Conservation (phyloP, 352 stramenopile species). For the Phytophthora pistaciae region DNA sequence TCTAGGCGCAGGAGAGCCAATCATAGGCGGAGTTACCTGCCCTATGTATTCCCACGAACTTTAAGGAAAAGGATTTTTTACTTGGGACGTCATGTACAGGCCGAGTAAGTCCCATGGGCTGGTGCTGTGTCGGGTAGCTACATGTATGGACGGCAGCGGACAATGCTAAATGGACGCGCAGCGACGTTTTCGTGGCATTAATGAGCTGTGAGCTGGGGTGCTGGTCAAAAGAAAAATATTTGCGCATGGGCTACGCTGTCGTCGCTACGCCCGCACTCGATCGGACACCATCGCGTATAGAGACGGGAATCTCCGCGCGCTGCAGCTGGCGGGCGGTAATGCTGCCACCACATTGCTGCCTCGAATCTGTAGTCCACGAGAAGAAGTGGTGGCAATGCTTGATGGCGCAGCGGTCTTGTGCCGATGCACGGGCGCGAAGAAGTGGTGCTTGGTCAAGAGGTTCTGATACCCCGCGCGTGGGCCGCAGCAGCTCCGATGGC, state of each 20-base stretch:
- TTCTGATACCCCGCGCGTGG: not conserved
- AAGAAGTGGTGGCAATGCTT: not conserved
- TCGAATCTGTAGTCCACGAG: not conserved
- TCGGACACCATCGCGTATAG: slow-evolving; percentile 20
- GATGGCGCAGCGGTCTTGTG: not conserved
- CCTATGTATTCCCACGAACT: slow-evolving; percentile 11
- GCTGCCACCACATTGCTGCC: not conserved
- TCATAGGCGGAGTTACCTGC: not conserved
- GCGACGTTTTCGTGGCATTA: not conserved
- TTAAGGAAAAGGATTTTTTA: slow-evolving; percentile 4
- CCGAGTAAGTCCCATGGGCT: not conserved
- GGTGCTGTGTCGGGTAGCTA: not conserved
- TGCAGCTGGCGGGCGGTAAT: slow-evolving; percentile 1
- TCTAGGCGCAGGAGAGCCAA: slow-evolving; percentile 13
- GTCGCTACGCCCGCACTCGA: slow-evolving; percentile 11
- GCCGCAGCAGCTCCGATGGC: not conserved
- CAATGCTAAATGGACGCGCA: not conserved
- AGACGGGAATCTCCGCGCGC: slow-evolving; percentile 20
- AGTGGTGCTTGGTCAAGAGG: not conserved
- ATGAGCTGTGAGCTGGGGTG: slow-evolving; percentile 2
- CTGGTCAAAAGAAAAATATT: slow-evolving; percentile 4
- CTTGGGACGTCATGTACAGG: not conserved
- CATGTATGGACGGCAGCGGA: not conserved
- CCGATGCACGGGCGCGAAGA: not conserved
- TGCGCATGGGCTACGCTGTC: slow-evolving; percentile 5